These are phyloP conservation scores for Xylaria nigripes DNA, from an alignment of 495 filamentous ascomycete genomes.

Conservation along the genomic window DNA sequence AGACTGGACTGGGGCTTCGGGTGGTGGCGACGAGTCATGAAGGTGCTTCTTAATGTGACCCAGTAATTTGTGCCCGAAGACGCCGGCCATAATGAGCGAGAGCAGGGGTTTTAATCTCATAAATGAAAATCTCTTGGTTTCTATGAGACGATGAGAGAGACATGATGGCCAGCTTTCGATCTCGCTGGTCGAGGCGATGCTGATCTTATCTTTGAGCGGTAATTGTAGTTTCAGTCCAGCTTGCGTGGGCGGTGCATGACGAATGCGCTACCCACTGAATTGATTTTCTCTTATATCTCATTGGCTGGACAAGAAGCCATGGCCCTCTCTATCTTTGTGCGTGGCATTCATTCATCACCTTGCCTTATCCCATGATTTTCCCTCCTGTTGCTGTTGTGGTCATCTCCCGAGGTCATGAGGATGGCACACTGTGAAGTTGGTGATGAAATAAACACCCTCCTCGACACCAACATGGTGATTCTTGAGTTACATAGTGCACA, in stretches of 20 bases:
- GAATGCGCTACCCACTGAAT: slow-evolving; percentile 1
- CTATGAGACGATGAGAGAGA: not conserved
- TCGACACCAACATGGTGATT: too few relatives aligned
- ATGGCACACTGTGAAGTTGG: too few relatives aligned
- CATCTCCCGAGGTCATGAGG: not conserved
- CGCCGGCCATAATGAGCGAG: slow-evolving; percentile 8
- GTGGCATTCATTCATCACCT: too few relatives aligned
- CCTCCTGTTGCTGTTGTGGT: not conserved
- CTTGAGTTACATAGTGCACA: too few relatives aligned
- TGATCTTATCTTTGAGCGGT: not conserved
- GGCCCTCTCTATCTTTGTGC: not conserved
- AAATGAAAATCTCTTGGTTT: not conserved
- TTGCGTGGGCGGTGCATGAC: not conserved
- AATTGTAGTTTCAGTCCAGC: not conserved
- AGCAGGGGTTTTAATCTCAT: slow-evolving; percentile 3
- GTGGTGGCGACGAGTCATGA: not conserved
- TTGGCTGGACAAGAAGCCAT: not conserved
- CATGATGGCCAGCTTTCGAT: slow-evolving; percentile 8
- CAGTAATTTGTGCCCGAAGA: slow-evolving; percentile 6
- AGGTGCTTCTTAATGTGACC: slow-evolving; percentile 3
- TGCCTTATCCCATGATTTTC: not conserved
- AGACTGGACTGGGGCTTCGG: not conserved
- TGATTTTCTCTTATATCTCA: not conserved
- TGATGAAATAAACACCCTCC: too few relatives aligned
- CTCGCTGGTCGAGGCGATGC: not conserved